Base-by-base conservation (phyloP, 805 yeast genomes). In the Cephaloascus fragrans region DNA sequence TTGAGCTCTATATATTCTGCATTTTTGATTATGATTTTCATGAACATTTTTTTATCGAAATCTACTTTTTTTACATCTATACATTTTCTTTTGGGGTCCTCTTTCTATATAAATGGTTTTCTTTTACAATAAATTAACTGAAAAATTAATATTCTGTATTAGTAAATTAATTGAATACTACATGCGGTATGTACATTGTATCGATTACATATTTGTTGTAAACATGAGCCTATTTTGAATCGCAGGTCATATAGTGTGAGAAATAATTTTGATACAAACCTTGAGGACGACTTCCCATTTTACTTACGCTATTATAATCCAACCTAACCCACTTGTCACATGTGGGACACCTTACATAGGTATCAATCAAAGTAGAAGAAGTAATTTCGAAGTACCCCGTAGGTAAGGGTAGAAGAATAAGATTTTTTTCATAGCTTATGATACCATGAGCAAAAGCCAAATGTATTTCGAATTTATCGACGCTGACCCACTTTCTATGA, bases 401-500 rank as follows among this genome's bases (percentile, higher is more conserved):
- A 14, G 36, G 36, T 19, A 34, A 18, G 26, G 36, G 36, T 8
- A 34, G 5, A 16, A 34, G 23, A 6, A 14, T 6, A 16, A 18
- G 6, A 6, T 10, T 15, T 16, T 15, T 16, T 5, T 23, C 23
- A 8, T 12, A 6, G 8, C 17, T 34, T 8, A 19, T 5, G n/a
- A 34, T 34, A 8, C 36, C 36, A 34, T 34, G 36, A 19, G 36
- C 36, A 10, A 34, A 18, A 15, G 36, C 26, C 16, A 34, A 19
- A 19, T 34, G 36, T 6, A 6, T 31, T n/a, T 31, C 18, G n/a
- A n/a, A 31, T 6, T 16, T 31, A 14, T 31, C 33, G 5, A 16
- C 8, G 5, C 8, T 31, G 8, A 31, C 33, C 33, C 33, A 31
- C n/a, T 31, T 31, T 14, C 18, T 31, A 14, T 31, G 33, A 16